Evolutionary conservation across 768 basidiomycete species (phyloP).

Genomic region (Boletus coccyginus): DNA sequence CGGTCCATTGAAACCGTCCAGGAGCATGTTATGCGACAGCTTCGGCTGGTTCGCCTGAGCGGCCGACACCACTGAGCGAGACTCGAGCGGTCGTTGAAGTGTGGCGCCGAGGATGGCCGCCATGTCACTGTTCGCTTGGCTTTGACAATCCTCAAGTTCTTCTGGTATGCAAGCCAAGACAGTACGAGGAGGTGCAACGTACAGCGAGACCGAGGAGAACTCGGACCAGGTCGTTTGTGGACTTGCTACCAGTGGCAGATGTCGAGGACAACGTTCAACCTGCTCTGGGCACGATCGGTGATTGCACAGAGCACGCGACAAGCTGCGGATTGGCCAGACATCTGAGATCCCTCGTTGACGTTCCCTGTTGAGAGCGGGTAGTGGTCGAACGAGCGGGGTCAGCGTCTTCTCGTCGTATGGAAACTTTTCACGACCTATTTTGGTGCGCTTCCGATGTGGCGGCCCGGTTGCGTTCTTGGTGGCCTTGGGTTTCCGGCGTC

Average conservation of each 20-base stretch:
- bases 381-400: conserved; percentile 14
- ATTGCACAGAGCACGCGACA: conserved; percentile 13
- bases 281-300: conserved; percentile 6
- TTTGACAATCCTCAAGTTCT: conserved; percentile 25
- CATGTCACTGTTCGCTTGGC: conserved; percentile 17
- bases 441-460: neutral
- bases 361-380: conserved; percentile 8
- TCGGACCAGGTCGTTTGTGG: conserved; percentile 32
- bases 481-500: conserved; percentile 6
- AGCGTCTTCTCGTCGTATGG: conserved; percentile 14
- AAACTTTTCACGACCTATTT: conserved; percentile 2
- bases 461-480: neutral
- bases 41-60: neutral
- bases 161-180: conserved; percentile 29
- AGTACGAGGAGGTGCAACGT: conserved; percentile 18
- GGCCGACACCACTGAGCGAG: neutral
- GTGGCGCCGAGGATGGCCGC: conserved; percentile 9
- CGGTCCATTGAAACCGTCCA: neutral
- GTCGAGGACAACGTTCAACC: neutral
- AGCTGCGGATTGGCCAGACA: conserved; percentile 21
- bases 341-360: conserved; percentile 14
- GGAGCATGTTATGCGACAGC: neutral
- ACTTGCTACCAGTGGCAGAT: neutral
- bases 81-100: conserved; percentile 12
- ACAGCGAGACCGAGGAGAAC: conserved; percentile 22